Conservation (phyloP, 1,284 basidiomycete species). For the Termitomyces sp. region DNA sequence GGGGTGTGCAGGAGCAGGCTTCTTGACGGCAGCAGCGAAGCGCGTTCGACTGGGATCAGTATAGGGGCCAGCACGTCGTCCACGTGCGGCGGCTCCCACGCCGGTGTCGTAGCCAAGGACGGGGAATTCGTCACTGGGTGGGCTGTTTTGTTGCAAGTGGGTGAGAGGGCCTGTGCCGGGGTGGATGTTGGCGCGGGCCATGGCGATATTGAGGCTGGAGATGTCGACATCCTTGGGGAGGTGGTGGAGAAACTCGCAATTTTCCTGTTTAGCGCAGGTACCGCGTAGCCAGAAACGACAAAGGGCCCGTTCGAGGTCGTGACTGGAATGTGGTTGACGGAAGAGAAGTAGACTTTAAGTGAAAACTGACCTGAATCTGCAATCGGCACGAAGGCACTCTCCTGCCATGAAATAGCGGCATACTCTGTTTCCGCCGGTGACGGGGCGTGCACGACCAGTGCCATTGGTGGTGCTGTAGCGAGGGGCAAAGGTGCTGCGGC, state of each 20-base stretch:
- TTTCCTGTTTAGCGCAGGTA: constrained; percentile 91
- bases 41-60: constrained; percentile 78
- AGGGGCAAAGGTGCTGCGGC: constrained; percentile 34
- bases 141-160: constrained; percentile 21
- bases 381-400: constrained; percentile 93
- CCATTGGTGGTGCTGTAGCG: constrained; percentile 49
- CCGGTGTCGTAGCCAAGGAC: constrained; percentile 53
- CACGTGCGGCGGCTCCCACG: constrained; percentile 31
- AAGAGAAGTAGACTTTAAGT: background rate
- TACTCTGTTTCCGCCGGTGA: constrained; percentile 65
- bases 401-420: constrained; percentile 97
- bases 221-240: constrained; percentile 78
- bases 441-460: constrained; percentile 34
- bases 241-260: constrained; percentile 87
- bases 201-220: constrained; percentile 60
- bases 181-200: constrained; percentile 63
- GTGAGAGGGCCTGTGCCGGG: constrained; percentile 33
- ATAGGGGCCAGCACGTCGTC: constrained; percentile 37
- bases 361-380: constrained; percentile 83
- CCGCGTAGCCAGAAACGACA: constrained; percentile 98
- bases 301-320: constrained; percentile 87
- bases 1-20: constrained; percentile 32
- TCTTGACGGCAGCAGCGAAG: constrained; percentile 81
- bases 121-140: constrained; percentile 83
- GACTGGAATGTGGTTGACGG: constrained; percentile 38